Evolutionary conservation across 139 green algal species (phyloP).

Genomic region (Trebouxia sp.): DNA sequence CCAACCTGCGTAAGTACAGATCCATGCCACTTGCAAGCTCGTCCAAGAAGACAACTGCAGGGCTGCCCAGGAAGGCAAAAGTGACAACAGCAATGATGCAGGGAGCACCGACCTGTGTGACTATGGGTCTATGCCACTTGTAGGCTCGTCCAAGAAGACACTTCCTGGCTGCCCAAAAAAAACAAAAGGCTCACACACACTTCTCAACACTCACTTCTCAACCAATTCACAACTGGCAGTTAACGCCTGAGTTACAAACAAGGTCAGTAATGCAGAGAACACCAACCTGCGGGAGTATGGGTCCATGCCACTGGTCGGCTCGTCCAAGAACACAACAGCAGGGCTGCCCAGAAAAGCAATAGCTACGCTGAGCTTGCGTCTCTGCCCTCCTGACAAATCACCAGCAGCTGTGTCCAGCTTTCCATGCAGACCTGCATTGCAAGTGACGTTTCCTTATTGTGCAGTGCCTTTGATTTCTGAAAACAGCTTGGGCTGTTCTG

Average conservation of each 20-base stretch:
- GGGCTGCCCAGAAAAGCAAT: constrained; percentile 79
- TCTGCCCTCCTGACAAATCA: constrained; percentile 79
- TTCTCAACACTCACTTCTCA: not conserved
- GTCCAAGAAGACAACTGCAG: constrained; percentile 70
- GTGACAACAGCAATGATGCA: constrained; percentile 28
- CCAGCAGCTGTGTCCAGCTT: constrained; percentile 53
- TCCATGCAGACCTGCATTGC: constrained; percentile 37
- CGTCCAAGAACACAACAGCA: constrained; percentile 71
- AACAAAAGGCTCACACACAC: constrained; percentile 71
- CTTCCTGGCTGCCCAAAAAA: constrained; percentile 69
- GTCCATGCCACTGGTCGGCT: constrained; percentile 87
- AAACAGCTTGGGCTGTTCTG: too few relatives aligned
- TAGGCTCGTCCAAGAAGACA: constrained; percentile 80
- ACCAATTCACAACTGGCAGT: not conserved
- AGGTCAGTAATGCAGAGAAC: not conserved
- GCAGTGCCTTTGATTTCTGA: too few relatives aligned
- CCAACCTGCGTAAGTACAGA: constrained; percentile 57
- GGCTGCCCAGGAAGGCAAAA: constrained; percentile 74
- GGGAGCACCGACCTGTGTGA: constrained; percentile 35
- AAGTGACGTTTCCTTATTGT: not conserved
- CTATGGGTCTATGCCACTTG: constrained; percentile 84
- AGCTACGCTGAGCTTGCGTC: constrained; percentile 74
- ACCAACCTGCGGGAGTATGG: constrained; percentile 60
- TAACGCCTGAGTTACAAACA: not conserved
- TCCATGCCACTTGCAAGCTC: constrained; percentile 88